Conservation (phyloP, 495 filamentous ascomycete species). For the Penicillium goetzii region DNA sequence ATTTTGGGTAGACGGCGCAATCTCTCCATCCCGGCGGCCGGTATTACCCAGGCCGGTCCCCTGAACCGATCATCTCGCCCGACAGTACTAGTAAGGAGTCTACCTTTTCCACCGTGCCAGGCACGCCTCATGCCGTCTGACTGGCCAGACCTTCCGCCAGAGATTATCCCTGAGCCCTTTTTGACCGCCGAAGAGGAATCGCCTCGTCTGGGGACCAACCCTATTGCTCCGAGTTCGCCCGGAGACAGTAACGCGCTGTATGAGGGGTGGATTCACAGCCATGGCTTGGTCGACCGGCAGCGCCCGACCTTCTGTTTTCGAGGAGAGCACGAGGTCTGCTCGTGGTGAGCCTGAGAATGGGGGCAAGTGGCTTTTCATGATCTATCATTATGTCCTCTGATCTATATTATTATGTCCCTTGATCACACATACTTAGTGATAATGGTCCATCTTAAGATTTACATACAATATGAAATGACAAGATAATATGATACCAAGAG, state of each 20-base stretch:
- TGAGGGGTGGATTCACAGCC: conserved; percentile 28
- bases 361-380: neutral
- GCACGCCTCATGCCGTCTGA: conserved; percentile 15
- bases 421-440: neutral
- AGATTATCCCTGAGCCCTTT: conserved; percentile 10
- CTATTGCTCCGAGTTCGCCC: conserved; percentile 14
- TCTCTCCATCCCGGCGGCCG: conserved; percentile 56
- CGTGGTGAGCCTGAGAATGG: neutral
- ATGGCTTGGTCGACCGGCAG: conserved; percentile 28
- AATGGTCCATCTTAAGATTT: neutral
- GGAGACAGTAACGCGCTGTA: conserved; percentile 32
- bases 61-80: conserved; percentile 11
- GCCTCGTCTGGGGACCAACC: conserved; percentile 19
- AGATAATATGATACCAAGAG: neutral
- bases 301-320: conserved; percentile 29
- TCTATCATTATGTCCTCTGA: conserved; percentile 1
- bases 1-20: conserved; percentile 42
- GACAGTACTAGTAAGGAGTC: conserved; percentile 29
- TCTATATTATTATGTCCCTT: too few relatives aligned
- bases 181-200: conserved; percentile 23
- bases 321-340: conserved; percentile 17
- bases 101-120: conserved; percentile 12
- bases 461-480: neutral
- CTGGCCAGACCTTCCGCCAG: conserved; percentile 13
- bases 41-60: conserved; percentile 47